Evolutionary conservation across 2,329 filamentous ascomycete species (phyloP).

Genomic region (Colletotrichum brevisporum): DNA sequence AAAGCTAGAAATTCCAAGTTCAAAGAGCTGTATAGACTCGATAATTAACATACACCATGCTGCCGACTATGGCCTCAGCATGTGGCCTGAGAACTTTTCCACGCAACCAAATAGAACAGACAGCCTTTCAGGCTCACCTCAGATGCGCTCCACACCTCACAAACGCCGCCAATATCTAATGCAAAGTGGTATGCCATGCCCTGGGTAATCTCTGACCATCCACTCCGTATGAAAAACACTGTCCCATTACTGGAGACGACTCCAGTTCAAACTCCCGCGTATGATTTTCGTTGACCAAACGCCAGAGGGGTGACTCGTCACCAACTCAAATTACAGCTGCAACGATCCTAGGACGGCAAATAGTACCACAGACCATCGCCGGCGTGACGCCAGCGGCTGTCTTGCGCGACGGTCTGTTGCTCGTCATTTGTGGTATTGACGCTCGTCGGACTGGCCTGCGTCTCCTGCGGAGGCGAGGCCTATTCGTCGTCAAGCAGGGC

Average conservation of each 20-base stretch:
- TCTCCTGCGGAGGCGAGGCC: slow-evolving; percentile 12
- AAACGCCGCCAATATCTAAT: slow-evolving; percentile 38
- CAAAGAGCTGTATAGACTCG: too few relatives aligned
- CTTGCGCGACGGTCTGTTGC: too few relatives aligned
- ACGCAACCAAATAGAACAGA: not conserved
- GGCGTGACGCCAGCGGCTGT: too few relatives aligned
- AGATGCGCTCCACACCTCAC: slow-evolving; percentile 16
- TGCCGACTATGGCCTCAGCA: not conserved
- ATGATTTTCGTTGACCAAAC: not conserved
- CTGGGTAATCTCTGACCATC: slow-evolving; percentile 23
- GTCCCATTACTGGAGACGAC: not conserved
- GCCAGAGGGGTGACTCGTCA: too few relatives aligned
- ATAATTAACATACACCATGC: too few relatives aligned
- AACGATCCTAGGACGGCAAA: too few relatives aligned
- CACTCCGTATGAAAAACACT: not conserved
- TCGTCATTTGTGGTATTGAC: too few relatives aligned
- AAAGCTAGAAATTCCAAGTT: too few relatives aligned
- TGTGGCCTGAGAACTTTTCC: not conserved
- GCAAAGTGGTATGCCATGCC: slow-evolving; percentile 36
- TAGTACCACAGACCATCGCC: too few relatives aligned
- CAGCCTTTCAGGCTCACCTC: not conserved
- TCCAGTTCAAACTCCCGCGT: not conserved
- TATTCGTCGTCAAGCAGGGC: slow-evolving; percentile 61
- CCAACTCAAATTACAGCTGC: too few relatives aligned
- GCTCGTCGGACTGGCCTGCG: too few relatives aligned